Base-by-base conservation (phyloP, 805 yeast genomes). In the Clavispora santaluciae region DNA sequence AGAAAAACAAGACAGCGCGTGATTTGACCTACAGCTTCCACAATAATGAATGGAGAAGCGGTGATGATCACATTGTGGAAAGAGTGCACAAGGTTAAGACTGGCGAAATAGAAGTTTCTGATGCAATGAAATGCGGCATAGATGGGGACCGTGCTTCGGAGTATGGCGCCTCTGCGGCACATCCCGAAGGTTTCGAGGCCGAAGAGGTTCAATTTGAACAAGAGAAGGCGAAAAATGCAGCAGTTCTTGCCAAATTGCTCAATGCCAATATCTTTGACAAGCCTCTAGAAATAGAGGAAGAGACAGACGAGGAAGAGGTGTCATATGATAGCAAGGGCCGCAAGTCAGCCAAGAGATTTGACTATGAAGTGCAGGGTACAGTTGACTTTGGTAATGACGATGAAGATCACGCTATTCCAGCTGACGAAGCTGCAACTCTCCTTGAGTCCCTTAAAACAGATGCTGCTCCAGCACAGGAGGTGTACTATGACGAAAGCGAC, bases 31-130 rank as follows among this genome's bases (percentile, higher is more conserved):
- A 70, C 61, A 67, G 69, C 40, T 90, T 76, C 57, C 66, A 61
- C 8, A 75, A 81, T 45, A 86, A 84, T 0, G 75, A 72, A 35
- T 88, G 96, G 96, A 75, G 74, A 50, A 86, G 85, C 59, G 89
- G 89, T 5, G 79, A 77, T 45, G 86, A 82, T 36, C 95, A 86
- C 56, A 74, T 87, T 10, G 74, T 90, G 15, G 97, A 90, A 55
- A 71, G 79, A 40, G 57, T 72, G 18, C 26, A 21, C 37, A 18
- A 16, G 28, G 22, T 12, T 9, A 13, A n/a, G 24, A 17, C 20
- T 12, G n/a, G 13, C 3, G 10, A 10, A 12, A 13, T 4, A 3
- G 22, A 6, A n/a, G 20, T 16, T 11, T 12, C 20, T 3, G 3
- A 28, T 11, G 22, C 36, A 7, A 38, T 16, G 2, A 29, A 38